phyloP scores from a whole-genome alignment of 495 filamentous ascomycete species.

The Lineolata rhizophorae region DNA sequence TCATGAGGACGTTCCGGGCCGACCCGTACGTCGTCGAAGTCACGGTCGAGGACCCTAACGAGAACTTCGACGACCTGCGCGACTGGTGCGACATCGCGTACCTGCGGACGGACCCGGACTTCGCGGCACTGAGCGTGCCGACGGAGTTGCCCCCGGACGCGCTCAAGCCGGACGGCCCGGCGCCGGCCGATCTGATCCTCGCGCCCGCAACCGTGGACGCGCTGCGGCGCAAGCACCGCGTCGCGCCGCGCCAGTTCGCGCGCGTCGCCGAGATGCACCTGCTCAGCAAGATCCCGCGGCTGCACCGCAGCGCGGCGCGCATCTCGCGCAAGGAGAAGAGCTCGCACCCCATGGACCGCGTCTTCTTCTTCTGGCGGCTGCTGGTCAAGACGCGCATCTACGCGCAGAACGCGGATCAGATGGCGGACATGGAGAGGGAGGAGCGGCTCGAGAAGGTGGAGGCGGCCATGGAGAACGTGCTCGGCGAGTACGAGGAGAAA shows the following conservation, averaged over 20 bases:
- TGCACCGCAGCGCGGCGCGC: conserved; percentile 33
- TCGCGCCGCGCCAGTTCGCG: conserved; percentile 68
- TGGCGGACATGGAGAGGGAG: conserved; percentile 52
- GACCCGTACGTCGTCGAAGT: conserved; percentile 50
- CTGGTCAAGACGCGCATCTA: conserved; percentile 65
- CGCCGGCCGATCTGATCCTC: conserved; percentile 40
- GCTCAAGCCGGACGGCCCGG: conserved; percentile 13
- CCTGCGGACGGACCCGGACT: conserved; percentile 31
- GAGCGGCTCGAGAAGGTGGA: conserved; percentile 67
- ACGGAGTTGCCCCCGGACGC: conserved; percentile 15
- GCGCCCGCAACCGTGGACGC: too few relatives aligned
- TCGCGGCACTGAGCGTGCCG: conserved; percentile 30
- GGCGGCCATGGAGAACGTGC: conserved; percentile 51
- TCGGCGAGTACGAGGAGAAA: conserved; percentile 58
- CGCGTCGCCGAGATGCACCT: conserved; percentile 78
- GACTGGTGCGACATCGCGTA: conserved; percentile 62
- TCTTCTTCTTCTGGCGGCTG: conserved; percentile 65
- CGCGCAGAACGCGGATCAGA: conserved; percentile 49
- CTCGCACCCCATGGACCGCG: conserved; percentile 30
- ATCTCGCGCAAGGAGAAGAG: conserved; percentile 33
- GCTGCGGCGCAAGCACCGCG: conserved; percentile 47
- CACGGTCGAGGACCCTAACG: conserved; percentile 89
- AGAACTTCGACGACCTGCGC: conserved; percentile 77
- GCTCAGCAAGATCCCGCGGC: conserved; percentile 44
- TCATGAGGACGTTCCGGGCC: conserved; percentile 41